Evolutionary conservation across 2,329 filamentous ascomycete genomes (phyloP).

Genomic region (Sporothrix schenckii): DNA sequence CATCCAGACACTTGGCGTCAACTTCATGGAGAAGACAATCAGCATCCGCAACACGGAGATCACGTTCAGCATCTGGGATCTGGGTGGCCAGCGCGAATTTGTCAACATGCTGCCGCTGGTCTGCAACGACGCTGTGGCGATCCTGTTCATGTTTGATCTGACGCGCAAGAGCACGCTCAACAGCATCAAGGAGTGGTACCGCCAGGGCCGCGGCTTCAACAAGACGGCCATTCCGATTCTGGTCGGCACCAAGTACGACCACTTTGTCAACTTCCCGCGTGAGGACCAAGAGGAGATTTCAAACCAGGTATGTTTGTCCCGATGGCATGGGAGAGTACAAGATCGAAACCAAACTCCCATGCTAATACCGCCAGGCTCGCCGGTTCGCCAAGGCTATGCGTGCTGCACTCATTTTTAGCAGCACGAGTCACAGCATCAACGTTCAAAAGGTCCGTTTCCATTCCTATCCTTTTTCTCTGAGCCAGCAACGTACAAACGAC

Average conservation of each 20-base stretch:
- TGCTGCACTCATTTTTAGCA: conserved; percentile 95
- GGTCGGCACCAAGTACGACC: conserved; percentile 97
- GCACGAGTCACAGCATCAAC: conserved; percentile 98
- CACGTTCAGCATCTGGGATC: conserved; percentile 98
- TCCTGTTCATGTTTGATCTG: conserved; percentile 99
- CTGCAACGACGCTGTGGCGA: conserved; percentile 97
- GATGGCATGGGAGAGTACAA: background rate
- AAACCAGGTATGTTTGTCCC: conserved; percentile 67
- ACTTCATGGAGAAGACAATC: conserved; percentile 99
- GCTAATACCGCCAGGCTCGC: conserved; percentile 65
- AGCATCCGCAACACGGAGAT: conserved; percentile 99
- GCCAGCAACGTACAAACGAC: background rate
- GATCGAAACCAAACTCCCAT: no score
- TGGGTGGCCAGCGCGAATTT: conserved; percentile 96
- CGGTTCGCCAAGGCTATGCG: conserved; percentile 98
- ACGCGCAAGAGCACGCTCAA: conserved; percentile 98
- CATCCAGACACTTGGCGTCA: conserved; percentile 97
- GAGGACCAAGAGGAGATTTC: conserved; percentile 99
- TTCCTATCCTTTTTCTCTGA: background rate
- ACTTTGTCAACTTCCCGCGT: conserved; percentile 97
- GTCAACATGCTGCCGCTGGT: conserved; percentile 99
- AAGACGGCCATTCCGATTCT: conserved; percentile 99
- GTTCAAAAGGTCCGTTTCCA: conserved; percentile 77
- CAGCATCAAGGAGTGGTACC: conserved; percentile 99
- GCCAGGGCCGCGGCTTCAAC: conserved; percentile 96